Base-by-base conservation (phyloP, 2,329 filamentous ascomycete species). In the Diaporthe destruens region DNA sequence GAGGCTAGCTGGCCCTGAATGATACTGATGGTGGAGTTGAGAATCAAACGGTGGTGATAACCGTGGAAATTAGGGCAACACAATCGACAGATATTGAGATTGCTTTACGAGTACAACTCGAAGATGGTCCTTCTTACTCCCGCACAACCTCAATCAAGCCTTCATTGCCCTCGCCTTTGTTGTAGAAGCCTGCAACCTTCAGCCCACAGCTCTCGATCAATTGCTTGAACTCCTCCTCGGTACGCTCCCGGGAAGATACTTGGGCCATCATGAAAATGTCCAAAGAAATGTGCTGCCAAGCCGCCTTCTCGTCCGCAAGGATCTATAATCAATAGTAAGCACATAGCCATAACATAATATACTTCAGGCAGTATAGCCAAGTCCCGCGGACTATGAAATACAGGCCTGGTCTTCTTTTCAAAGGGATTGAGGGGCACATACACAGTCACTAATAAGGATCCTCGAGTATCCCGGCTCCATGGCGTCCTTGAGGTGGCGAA, bases 381-480 rank as follows among this genome's bases (percentile, higher is more conserved):
- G 44, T 2, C 2, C 44, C 44, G 8, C n/a, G 18, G 20, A 20
- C 18, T 8, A 20, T 20, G 44, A 20, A 47, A 8, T 14, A 3
- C 6, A 18, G 44, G 1, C 18, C 6, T 6, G 20, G 6, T 47
- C 44, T 47, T 3, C 18, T 8, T 9, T 20, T 9, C 18, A 47
- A 47, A 47, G 44, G 18, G 1, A 47, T 47, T 9, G 6, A 9
- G 20, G n/a, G 23, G n/a, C 49, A 55, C 53, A 9, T 55, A 55
- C 53, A 9, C 29, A 55, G 16, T 80, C 78, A 73, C 79, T 55
- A 16, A 55, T 34, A 7, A 55, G 29, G 12, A 55, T 55, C 18
- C 11, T 55, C 14, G 29, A 55, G 29, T 55, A 55, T 3, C 53
- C 53, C 29, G 29, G 53, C 53, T 34, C 53, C 29, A 55, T 55